Conservation (phyloP, 2,329 filamentous ascomycete genomes). For the Sclerotinia subarctica region DNA sequence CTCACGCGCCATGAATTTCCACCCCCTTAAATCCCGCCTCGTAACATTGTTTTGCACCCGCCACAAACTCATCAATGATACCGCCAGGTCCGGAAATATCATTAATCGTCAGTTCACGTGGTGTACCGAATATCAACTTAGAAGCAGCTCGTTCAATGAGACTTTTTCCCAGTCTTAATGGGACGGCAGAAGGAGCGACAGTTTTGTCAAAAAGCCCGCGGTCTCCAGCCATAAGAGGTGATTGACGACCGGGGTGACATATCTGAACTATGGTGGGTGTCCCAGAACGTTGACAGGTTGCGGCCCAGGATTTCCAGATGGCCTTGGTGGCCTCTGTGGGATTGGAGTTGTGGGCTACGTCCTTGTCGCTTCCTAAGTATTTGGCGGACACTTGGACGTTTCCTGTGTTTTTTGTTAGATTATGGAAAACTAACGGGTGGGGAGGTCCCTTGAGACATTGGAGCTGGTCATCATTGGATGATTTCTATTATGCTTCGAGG, state of each 20-base stretch:
- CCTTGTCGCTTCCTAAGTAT: conserved; percentile 1
- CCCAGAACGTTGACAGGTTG: conserved; percentile 36
- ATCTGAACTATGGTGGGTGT: conserved; percentile 46
- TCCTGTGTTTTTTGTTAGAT: not conserved
- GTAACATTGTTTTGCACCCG: conserved; percentile 48
- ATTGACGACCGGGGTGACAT: conserved; percentile 49
- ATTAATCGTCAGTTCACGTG: conserved; percentile 51
- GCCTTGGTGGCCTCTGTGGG: conserved; percentile 33
- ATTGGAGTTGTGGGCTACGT: conserved; percentile 29
- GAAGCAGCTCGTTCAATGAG: conserved; percentile 37
- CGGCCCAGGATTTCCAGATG: conserved; percentile 43
- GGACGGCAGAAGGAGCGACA: conserved; percentile 45
- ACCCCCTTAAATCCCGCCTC: conserved; percentile 53
- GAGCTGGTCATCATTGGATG: not conserved
- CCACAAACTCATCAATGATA: conserved; percentile 46
- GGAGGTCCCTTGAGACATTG: no score
- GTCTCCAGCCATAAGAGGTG: conserved; percentile 41
- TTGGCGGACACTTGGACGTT: conserved; percentile 13
- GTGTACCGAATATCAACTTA: conserved; percentile 49
- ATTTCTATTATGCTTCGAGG: not conserved
- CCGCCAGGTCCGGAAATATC: conserved; percentile 50
- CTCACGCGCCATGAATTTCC: conserved; percentile 44
- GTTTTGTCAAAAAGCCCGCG: conserved; percentile 41
- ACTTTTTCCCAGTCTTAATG: conserved; percentile 43
- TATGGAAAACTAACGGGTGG: not conserved